phyloP scores from a whole-genome alignment of 1,284 basidiomycete species.

The Heliocybe sulcata region DNA sequence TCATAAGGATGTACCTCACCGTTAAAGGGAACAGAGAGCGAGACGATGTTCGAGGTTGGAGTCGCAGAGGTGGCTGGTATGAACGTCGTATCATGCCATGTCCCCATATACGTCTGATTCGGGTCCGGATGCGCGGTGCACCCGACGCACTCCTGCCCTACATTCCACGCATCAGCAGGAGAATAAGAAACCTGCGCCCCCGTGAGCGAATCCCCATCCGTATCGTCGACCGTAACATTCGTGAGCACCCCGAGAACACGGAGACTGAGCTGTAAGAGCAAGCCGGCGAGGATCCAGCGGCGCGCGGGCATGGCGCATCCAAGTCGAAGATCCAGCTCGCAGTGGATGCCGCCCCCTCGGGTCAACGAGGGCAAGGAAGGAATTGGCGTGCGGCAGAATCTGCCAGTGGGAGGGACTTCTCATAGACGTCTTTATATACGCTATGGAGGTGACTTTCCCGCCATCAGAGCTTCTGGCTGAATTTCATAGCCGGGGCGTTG shows the following conservation, averaged over 20 bases:
- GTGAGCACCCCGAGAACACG: constrained; percentile 16
- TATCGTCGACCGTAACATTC: constrained; percentile 37
- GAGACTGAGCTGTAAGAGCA: constrained; percentile 3
- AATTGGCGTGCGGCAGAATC: too few species aligned
- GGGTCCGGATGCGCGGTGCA: constrained; percentile 19
- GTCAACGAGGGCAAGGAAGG: too few species aligned
- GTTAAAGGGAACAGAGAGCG: constrained; percentile 13
- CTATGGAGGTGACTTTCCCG: too few species aligned
- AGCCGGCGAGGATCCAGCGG: background rate
- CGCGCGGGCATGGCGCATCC: too few species aligned
- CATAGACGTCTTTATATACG: too few species aligned
- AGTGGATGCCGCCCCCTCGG: too few species aligned
- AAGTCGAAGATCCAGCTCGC: too few species aligned
- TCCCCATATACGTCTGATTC: constrained; percentile 9
- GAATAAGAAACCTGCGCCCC: constrained; percentile 19
- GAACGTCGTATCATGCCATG: constrained; percentile 18
- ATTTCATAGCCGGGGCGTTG: too few species aligned
- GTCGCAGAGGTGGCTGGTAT: constrained; percentile 8
- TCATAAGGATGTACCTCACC: constrained; percentile 9
- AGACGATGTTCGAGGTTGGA: constrained; percentile 11
- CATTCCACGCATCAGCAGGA: constrained; percentile 22
- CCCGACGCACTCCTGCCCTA: constrained; percentile 13
- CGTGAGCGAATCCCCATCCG: constrained; percentile 27
- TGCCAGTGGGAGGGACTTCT: too few species aligned
- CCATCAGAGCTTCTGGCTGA: too few species aligned